Percentiles rank a stretch among this genome's conserved stretches.
phyloP scores from a whole-genome alignment of 1,284 basidiomycete species.

The Ganoderma resinaceum region DNA sequence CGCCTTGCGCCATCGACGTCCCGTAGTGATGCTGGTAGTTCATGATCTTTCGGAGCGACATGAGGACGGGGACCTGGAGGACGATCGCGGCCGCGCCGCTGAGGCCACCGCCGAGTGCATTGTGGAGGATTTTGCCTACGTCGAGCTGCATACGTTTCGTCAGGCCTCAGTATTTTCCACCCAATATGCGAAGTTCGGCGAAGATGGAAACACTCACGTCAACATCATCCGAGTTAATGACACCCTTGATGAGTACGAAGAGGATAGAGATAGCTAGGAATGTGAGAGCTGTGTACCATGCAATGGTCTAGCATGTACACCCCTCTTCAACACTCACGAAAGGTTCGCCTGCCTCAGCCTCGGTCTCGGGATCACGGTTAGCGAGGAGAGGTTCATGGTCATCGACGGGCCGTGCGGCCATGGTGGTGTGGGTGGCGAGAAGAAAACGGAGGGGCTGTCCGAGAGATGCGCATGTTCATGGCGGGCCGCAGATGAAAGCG shows the following conservation, averaged over 20 bases:
- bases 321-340: slow-evolving; percentile 31
- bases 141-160: slow-evolving; percentile 66
- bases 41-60: slow-evolving; percentile 63
- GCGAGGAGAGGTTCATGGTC: slow-evolving; percentile 17
- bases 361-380: slow-evolving; percentile 12
- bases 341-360: slow-evolving; percentile 24
- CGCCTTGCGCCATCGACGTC: slow-evolving; percentile 68
- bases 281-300: slow-evolving; percentile 38
- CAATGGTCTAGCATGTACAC: slow-evolving; percentile 38
- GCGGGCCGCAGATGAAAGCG: no score
- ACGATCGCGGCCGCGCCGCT: slow-evolving; percentile 85
- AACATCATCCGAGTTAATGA: slow-evolving; percentile 52
- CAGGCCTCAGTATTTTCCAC: background rate
- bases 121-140: slow-evolving; percentile 72
- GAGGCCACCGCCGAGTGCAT: slow-evolving; percentile 84
- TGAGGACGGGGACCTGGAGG: slow-evolving; percentile 47
- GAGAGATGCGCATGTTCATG: no score
- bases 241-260: slow-evolving; percentile 73
- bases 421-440: no score
- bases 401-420: slow-evolving; percentile 18
- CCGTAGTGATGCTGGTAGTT: slow-evolving; percentile 62
- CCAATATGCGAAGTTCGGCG: no score
- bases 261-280: no score
- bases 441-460: no score
- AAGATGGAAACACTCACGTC: slow-evolving; percentile 54